Conservation (phyloP, 257 asterid species). For the Henckelia pumila region DNA sequence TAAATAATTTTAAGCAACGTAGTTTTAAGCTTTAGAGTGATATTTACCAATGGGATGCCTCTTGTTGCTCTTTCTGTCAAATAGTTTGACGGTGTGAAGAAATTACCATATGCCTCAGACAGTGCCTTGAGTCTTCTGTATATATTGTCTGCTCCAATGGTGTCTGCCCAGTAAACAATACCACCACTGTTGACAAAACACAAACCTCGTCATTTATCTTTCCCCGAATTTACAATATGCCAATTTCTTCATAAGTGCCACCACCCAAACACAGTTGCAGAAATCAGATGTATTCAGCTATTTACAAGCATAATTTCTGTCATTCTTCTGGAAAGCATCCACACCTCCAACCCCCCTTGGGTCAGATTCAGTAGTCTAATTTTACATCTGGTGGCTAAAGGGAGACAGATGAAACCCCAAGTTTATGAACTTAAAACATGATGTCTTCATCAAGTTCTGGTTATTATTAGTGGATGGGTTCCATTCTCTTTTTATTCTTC, state of each 20-base stretch:
- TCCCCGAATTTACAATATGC: constrained; percentile 10
- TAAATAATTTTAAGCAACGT: not conserved
- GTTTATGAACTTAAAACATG: not conserved
- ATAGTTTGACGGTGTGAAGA: constrained; percentile 75
- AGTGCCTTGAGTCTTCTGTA: constrained; percentile 73
- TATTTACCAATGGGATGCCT: constrained; percentile 87
- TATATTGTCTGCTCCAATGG: constrained; percentile 72
- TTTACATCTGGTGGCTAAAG: constrained; percentile 9
- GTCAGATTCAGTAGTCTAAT: not conserved
- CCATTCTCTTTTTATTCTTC: not conserved
- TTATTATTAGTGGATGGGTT: not conserved
- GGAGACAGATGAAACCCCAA: not conserved
- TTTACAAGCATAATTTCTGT: not conserved
- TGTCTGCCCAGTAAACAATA: constrained; percentile 91
- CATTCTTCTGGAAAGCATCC: constrained; percentile 1
- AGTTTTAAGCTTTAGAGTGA: constrained; percentile 9
- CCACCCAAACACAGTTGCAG: not conserved
- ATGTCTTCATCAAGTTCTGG: not conserved
- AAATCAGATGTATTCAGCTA: not conserved
- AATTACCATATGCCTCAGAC: constrained; percentile 67
- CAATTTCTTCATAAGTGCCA: constrained; percentile 8
- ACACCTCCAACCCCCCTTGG: no score
- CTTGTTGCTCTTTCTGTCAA: constrained; percentile 84
- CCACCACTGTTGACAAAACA: constrained; percentile 77
- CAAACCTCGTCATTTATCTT: constrained; percentile 1